Evolutionary conservation across 2,329 filamentous ascomycete species (phyloP).

Genomic region (Sordariomycetes sp.): DNA sequence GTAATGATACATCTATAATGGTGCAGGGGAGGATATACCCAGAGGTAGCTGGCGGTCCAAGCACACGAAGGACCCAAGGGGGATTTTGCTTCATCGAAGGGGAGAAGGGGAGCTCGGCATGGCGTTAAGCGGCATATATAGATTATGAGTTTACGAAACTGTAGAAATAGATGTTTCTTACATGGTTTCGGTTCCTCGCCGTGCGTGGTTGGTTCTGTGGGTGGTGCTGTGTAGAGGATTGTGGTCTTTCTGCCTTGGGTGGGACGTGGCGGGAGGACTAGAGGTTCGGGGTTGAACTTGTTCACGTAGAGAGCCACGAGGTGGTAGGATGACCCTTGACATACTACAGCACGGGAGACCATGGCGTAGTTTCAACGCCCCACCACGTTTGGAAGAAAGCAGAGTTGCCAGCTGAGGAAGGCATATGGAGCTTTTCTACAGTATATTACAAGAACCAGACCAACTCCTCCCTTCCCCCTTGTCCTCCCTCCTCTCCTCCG

Average conservation of each 20-base stretch:
- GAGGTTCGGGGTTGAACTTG: too few relatives aligned
- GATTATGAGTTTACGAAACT: neutral
- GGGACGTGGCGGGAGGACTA: too few relatives aligned
- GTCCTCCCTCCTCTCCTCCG: neutral
- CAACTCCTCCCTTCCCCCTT: neutral
- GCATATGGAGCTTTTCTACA: neutral
- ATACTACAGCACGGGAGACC: too few relatives aligned
- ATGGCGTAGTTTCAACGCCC: too few relatives aligned
- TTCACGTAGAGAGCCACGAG: too few relatives aligned
- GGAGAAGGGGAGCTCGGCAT: constrained; percentile 4
- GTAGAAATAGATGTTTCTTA: neutral
- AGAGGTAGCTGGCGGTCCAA: neutral
- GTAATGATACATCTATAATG: too few relatives aligned
- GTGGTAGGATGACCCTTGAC: too few relatives aligned
- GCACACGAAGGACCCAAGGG: neutral
- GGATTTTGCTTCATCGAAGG: neutral
- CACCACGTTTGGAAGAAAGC: too few relatives aligned
- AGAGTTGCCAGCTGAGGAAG: neutral
- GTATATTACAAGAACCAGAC: neutral
- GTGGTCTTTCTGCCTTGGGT: too few relatives aligned
- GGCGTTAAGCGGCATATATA: neutral
- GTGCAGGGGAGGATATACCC: constrained; percentile 2
- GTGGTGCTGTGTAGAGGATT: too few relatives aligned
- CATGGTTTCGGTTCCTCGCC: neutral
- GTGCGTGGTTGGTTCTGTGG: too few relatives aligned